Evolutionary conservation across 805 yeast species (phyloP), one percentile per base, ranked within the genome.

Genomic region (Metschnikowia aberdeeniae): DNA sequence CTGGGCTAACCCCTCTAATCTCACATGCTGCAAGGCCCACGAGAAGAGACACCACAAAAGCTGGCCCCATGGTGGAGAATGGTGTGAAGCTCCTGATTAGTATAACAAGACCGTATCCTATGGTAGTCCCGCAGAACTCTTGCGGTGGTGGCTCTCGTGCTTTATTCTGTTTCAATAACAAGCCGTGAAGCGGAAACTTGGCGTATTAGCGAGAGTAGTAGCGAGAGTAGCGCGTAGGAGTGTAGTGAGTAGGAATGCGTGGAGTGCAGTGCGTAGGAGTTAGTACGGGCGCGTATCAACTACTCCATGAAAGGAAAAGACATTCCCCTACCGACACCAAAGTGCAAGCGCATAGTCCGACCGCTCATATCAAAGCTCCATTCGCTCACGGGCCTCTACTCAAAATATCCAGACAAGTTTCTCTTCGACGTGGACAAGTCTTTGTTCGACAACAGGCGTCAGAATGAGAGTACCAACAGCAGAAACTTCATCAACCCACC

Each of bases 361-460:
- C 75, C 75, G 19, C 55, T 70, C 14, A 47, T 67, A 4, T 54
- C 72, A 26, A 67, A 67, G 46, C 57, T 68, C 34, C 73, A 68
- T 47, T 49, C 57, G 4, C 58, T 70, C 33, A 63, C 65, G 22
- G 67, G 65, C 36, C 40, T 57, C 14, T 53, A 52, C 34, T 40
- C 47, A 7, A 64, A 66, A 46, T 56, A 59, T 41, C 70, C 73
- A 3, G 44, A 51, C 4, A 44, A 46, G 14, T 45, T 53, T 19
- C 42, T 11, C 12, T 49, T 53, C 14, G 53, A 51, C 27, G 28
- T 27, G 8, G 43, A 43, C 9, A 22, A 22, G 12, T 45, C 44
- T 22, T 22, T 22, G 26, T 22, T 22, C 3, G 26, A 22, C 26
- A 22, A 22, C 26, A 22, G 8, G 8, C 6, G 26, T 22, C 26